Base-by-base conservation (phyloP, 495 filamentous ascomycete species). In the Annulohypoxylon nitens region DNA sequence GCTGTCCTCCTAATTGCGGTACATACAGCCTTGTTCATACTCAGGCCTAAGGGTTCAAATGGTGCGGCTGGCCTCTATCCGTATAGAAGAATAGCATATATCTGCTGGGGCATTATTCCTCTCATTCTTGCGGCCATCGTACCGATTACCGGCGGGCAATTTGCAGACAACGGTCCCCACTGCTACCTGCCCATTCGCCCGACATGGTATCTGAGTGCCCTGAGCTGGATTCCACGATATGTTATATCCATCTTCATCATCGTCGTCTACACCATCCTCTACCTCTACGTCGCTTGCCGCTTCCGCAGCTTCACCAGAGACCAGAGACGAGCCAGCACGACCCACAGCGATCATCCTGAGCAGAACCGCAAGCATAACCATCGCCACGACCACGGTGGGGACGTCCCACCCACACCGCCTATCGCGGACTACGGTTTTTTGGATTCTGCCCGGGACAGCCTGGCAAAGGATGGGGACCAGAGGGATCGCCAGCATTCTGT, bases 201-300 rank as follows among this genome's bases (percentile, higher is more conserved):
- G n/a, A 81, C 83, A 39, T 92, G 90, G 90, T 90, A 89, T 70
- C 85, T 89, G 39, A 81, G 91, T 34, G 88, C 86, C 3, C 82
- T 94, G 34, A 86, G 86, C 54, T 94, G 92, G 92, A 83, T 90
- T 14, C 92, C 92, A 34, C 85, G 92, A 33, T 94, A 94, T 67
- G 60, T 92, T 25, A 89, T 94, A 34, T 87, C 90, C 71, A 78
- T 83, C 37, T 81, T 84, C 47, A 89, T 93, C 64, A 72, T 92
- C 10, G 74, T 82, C 55, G 87, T 93, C 9, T 92, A 92, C 67
- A 79, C 86, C 25, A 84, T 86, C 2, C 89, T 94, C 33, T 93
- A 93, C 75, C 75, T 89, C n/a, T 90, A 93, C 70, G 87, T 92
- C 11, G 81, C 84, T 14, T 67, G 74, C 34, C 76, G 69, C 43